A percentile compares a stretch with the other conserved stretches of the same genome.
Conservation (phyloP, 1,284 basidiomycete species). For the Pisolithus thermaeus region DNA sequence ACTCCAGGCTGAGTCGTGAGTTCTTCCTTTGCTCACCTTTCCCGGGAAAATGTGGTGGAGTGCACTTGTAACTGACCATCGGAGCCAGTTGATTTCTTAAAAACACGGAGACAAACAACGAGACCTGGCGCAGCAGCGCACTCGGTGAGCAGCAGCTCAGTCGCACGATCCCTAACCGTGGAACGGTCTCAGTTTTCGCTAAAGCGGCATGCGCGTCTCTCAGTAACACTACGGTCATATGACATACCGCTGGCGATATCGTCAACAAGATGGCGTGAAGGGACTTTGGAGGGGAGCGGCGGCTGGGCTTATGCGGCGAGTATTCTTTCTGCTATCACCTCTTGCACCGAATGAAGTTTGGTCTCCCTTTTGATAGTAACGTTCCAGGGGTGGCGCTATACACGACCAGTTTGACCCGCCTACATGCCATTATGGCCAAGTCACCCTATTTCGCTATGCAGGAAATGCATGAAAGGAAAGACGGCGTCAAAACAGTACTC, state of each 20-base stretch:
- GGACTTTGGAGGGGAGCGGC: conserved; percentile 87
- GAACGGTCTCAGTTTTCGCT: not conserved
- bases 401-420: conserved; percentile 79
- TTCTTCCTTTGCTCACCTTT: not conserved
- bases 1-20: conserved; percentile 77
- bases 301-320: conserved; percentile 72
- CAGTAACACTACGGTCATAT: conserved; percentile 38
- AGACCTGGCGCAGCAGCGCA: conserved; percentile 36
- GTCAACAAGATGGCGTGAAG: conserved; percentile 53
- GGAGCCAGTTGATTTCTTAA: conserved; percentile 72
- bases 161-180: too few relatives aligned
- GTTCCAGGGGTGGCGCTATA: conserved; percentile 92
- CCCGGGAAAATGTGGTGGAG: too few relatives aligned
- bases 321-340: not conserved
- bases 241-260: conserved; percentile 53
- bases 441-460: conserved; percentile 55
- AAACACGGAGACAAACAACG: conserved; percentile 84
- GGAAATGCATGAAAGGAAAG: conserved; percentile 20
- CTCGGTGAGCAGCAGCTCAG: conserved; percentile 27
- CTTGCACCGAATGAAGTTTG: not conserved
- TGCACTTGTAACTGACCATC: too few relatives aligned
- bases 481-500: conserved; percentile 50
- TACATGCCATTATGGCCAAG: conserved; percentile 67
- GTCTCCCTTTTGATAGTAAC: conserved; percentile 49
- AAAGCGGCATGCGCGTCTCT: not conserved